These are phyloP conservation scores for Pascua sp. DNA, from an alignment of 1,284 basidiomycete genomes.

Conservation along the genomic window DNA sequence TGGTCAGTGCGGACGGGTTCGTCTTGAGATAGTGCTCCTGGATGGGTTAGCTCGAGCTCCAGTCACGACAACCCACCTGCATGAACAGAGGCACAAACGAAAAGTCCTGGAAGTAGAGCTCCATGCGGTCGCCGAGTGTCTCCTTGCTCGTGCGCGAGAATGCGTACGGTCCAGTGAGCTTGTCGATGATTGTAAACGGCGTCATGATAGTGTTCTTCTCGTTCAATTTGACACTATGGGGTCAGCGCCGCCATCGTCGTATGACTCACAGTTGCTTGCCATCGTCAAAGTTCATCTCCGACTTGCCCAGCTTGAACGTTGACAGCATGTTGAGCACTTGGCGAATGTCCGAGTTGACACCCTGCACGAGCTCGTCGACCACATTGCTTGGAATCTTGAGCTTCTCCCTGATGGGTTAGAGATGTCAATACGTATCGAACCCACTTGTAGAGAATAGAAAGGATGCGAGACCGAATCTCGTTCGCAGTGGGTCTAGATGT, in stretches of 20 bases:
- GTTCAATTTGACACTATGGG: conserved; percentile 71
- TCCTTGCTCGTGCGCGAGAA: conserved; percentile 78
- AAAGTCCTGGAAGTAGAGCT: conserved; percentile 94
- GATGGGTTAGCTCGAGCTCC: neutral
- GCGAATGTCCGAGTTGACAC: conserved; percentile 90
- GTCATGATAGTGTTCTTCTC: conserved; percentile 89
- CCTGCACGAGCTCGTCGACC: conserved; percentile 82
- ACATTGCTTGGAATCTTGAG: conserved; percentile 87
- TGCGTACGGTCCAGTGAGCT: conserved; percentile 82
- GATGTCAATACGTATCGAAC: conserved; percentile 28
- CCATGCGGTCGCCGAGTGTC: conserved; percentile 86
- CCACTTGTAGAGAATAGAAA: conserved; percentile 84
- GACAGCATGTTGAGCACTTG: conserved; percentile 97
- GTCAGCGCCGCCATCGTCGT: neutral
- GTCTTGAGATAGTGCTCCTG: conserved; percentile 57
- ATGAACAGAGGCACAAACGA: conserved; percentile 92
- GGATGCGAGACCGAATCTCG: conserved; percentile 74
- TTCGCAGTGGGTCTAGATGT: conserved; percentile 64
- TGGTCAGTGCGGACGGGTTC: conserved; percentile 62
- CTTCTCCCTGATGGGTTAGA: conserved; percentile 64
- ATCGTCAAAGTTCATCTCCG: conserved; percentile 82
- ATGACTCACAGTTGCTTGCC: conserved; percentile 73
- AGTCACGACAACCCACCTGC: conserved; percentile 76
- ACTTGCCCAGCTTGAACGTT: conserved; percentile 82
- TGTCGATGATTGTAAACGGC: conserved; percentile 81